Conservation (phyloP, 106 monocot species). For the Amphibolis antarctica region DNA sequence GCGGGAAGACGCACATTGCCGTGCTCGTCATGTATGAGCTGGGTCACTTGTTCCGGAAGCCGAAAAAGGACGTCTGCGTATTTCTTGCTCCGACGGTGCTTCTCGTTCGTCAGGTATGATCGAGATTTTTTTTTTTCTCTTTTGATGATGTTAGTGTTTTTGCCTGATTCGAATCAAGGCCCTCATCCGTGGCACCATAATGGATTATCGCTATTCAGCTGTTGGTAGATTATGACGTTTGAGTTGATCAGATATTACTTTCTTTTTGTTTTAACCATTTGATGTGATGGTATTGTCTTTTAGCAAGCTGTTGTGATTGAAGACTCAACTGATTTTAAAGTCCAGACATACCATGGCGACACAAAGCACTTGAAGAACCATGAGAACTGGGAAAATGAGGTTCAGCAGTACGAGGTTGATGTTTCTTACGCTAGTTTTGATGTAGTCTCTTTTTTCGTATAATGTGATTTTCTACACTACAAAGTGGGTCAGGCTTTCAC, state of each 20-base stretch:
- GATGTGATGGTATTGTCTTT: conserved; percentile 14
- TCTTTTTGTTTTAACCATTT: no score
- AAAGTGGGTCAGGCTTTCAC: no score
- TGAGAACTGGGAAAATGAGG: conserved; percentile 59
- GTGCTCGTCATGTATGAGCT: conserved; percentile 88
- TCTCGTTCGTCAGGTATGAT: conserved; percentile 70
- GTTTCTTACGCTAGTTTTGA: background rate
- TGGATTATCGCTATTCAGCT: no score
- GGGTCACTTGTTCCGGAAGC: conserved; percentile 54
- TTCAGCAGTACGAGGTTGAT: conserved; percentile 53
- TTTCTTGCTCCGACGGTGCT: conserved; percentile 83
- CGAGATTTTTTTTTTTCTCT: background rate
- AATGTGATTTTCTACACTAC: no score
- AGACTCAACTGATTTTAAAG: conserved; percentile 71
- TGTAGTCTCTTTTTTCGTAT: background rate
- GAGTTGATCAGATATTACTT: no score
- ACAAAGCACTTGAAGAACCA: conserved; percentile 55
- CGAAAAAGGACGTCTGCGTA: conserved; percentile 56
- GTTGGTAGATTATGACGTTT: no score
- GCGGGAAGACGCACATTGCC: conserved; percentile 94
- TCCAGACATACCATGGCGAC: conserved; percentile 41
- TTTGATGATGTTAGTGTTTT: background rate
- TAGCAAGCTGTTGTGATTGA: conserved; percentile 87
- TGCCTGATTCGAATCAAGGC: no score
- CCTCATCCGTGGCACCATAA: no score